These are phyloP conservation scores for Coleophoma cylindrospora DNA, from an alignment of 2,329 filamentous ascomycete genomes.

Conservation along the genomic window DNA sequence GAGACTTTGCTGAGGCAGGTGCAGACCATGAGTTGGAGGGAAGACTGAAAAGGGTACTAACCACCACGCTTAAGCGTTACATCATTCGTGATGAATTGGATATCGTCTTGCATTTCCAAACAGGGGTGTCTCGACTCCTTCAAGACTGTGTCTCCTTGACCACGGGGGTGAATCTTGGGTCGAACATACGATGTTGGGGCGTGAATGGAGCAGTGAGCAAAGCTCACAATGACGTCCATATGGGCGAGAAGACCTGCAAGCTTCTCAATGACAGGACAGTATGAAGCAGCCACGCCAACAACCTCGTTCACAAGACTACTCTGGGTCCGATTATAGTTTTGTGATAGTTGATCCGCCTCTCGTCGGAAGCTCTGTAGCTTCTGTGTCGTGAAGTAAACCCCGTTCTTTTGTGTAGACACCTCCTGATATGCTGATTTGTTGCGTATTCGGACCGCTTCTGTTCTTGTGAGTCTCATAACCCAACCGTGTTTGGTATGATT, in stretches of 20 bases:
- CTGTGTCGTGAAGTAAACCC: constrained; percentile 93
- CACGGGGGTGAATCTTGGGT: constrained; percentile 84
- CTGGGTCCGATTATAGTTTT: constrained; percentile 94
- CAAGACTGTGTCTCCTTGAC: constrained; percentile 83
- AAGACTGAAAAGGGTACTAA: constrained; percentile 64
- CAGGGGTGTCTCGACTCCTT: constrained; percentile 93
- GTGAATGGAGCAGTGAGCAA: constrained; percentile 89
- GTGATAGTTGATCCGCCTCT: constrained; percentile 89
- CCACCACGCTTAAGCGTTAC: constrained; percentile 69
- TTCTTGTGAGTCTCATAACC: constrained; percentile 90
- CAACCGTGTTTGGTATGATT: constrained; percentile 95
- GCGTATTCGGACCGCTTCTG: constrained; percentile 86
- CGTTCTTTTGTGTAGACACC: constrained; percentile 97
- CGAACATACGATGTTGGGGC: constrained; percentile 89
- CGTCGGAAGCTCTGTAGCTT: constrained; percentile 74
- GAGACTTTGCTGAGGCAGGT: constrained; percentile 20
- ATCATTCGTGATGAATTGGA: constrained; percentile 98
- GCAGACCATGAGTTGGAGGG: constrained; percentile 61
- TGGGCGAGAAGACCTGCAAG: constrained; percentile 86
- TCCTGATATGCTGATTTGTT: constrained; percentile 89
- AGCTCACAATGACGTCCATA: constrained; percentile 89
- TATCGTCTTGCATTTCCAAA: constrained; percentile 97
- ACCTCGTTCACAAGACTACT: constrained; percentile 88
- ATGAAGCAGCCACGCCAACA: constrained; percentile 87
- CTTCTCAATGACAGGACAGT: constrained; percentile 86